These are phyloP conservation scores for Cymbidium sinense DNA, from an alignment of 106 monocot genomes.

Conservation along the genomic window DNA sequence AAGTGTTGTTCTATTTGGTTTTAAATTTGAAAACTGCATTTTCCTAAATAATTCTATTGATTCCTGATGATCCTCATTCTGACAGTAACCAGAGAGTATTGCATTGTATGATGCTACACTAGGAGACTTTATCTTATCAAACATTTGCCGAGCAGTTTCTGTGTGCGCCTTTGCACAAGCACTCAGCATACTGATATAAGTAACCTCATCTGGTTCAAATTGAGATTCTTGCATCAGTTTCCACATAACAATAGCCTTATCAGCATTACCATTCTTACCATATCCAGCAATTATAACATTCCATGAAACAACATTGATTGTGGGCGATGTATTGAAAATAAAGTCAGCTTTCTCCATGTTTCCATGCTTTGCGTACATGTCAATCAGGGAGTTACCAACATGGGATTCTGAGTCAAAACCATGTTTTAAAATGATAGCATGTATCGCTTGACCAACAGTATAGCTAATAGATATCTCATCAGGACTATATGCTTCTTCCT, in stretches of 20 bases:
- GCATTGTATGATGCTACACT: constrained; percentile 63
- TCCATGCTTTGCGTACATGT: constrained; percentile 57
- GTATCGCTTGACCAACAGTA: constrained; percentile 28
- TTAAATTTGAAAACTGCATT: constrained; percentile 50
- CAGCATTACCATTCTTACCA: constrained; percentile 47
- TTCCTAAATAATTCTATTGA: constrained; percentile 51
- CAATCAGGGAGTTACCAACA: constrained; percentile 71
- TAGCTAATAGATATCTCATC: not conserved
- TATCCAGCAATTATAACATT: constrained; percentile 79
- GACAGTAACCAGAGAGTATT: constrained; percentile 60
- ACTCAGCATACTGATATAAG: constrained; percentile 53
- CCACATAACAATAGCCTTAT: constrained; percentile 40
- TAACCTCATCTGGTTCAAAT: constrained; percentile 69
- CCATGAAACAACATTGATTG: constrained; percentile 70
- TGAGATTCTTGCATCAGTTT: constrained; percentile 42
- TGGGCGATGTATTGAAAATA: constrained; percentile 38
- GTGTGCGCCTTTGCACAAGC: constrained; percentile 53
- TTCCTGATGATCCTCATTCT: constrained; percentile 42
- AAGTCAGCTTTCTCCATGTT: constrained; percentile 46
- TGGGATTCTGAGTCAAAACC: constrained; percentile 64
- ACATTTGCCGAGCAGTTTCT: constrained; percentile 43
- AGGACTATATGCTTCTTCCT: constrained; percentile 1
- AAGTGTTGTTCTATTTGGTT: constrained; percentile 64
- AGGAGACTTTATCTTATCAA: constrained; percentile 56
- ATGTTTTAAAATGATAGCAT: constrained; percentile 35